These are phyloP conservation scores for Talaromyces trachyspermus DNA, from an alignment of 495 filamentous ascomycete genomes.

Conservation along the genomic window DNA sequence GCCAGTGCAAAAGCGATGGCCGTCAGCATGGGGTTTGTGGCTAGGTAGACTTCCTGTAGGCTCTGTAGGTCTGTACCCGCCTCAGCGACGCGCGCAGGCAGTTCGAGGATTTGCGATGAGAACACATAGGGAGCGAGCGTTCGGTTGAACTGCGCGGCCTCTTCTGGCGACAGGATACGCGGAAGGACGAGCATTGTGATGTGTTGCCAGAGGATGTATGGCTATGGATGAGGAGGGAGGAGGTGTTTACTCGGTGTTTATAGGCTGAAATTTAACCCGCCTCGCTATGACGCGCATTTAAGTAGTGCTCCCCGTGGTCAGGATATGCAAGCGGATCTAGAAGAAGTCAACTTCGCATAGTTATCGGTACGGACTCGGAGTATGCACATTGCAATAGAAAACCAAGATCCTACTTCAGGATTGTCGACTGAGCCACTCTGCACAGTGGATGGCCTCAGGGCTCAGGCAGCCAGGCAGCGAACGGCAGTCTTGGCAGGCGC, in stretches of 20 bases:
- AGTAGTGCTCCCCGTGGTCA: too few species aligned
- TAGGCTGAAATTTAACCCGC: too few species aligned
- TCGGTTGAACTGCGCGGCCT: conserved; percentile 64
- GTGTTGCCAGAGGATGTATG: conserved; percentile 3
- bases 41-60: conserved; percentile 64
- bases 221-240: too few species aligned
- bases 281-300: too few species aligned
- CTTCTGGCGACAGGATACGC: conserved; percentile 53
- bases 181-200: conserved; percentile 61
- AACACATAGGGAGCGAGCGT: conserved; percentile 58
- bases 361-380: too few species aligned
- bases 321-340: too few species aligned
- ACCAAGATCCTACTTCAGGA: too few species aligned
- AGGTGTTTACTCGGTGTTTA: too few species aligned
- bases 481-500: neutral
- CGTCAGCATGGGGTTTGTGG: conserved; percentile 79
- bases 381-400: too few species aligned
- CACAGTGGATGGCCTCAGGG: neutral
- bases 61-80: conserved; percentile 46
- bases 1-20: conserved; percentile 65
- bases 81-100: conserved; percentile 56
- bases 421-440: too few species aligned
- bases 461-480: neutral
- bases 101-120: conserved; percentile 65
- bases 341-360: too few species aligned